Evolutionary conservation across 179 eudicot species (phyloP).

Genomic region (Drosera spatulata): DNA sequence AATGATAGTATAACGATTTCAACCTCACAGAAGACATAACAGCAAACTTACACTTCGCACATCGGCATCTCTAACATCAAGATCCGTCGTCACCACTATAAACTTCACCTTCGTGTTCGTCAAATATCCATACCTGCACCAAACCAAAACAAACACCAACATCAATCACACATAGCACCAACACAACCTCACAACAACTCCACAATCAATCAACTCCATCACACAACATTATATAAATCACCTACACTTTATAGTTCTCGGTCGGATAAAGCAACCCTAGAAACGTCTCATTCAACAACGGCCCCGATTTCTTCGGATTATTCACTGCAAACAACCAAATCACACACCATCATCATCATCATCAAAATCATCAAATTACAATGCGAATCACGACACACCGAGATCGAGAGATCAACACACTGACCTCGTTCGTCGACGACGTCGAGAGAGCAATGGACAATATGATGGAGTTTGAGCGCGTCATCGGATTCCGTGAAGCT

Average conservation of each 20-base stretch:
- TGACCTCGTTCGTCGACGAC: slow-evolving; percentile 95
- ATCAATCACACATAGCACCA: background rate
- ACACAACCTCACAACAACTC: background rate
- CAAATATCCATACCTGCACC: slow-evolving; percentile 82
- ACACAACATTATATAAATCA: background rate
- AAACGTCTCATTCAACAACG: slow-evolving; percentile 90
- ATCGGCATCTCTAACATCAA: slow-evolving; percentile 88
- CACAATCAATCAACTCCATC: background rate
- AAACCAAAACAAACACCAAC: background rate
- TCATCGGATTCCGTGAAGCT: slow-evolving; percentile 95
- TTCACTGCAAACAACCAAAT: slow-evolving; percentile 40
- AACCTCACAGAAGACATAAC: background rate
- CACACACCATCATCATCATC: no score
- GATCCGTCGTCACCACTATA: slow-evolving; percentile 87
- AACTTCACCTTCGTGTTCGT: slow-evolving; percentile 95
- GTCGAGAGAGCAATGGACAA: slow-evolving; percentile 93
- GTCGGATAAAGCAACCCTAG: slow-evolving; percentile 92
- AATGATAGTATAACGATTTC: no score
- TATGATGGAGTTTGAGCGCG: slow-evolving; percentile 96
- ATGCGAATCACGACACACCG: no score
- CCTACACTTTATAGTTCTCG: slow-evolving; percentile 97
- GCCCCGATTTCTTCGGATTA: slow-evolving; percentile 92
- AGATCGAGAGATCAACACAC: background rate
- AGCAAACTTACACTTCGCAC: slow-evolving; percentile 79
- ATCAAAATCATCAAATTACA: no score